A percentile compares a stretch with the other conserved stretches of the same genome.
phyloP scores from a whole-genome alignment of 192 early-diverging fungal genomes.

The Coemansia asiatica region DNA sequence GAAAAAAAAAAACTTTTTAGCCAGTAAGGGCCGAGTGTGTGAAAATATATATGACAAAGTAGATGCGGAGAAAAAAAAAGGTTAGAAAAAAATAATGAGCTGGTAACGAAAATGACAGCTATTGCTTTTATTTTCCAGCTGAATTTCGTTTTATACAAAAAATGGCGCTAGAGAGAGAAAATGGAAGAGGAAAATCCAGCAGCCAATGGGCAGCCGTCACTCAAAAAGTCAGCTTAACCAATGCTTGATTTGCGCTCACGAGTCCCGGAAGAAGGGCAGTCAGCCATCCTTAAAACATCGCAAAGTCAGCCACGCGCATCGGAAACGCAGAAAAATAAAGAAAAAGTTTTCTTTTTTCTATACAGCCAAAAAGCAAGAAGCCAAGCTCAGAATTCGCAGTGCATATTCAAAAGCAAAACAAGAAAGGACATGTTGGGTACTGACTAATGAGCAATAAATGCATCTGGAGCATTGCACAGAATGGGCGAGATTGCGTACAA shows the following conservation, averaged over 20 bases:
- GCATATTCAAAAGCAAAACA: no score
- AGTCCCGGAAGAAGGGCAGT: neutral
- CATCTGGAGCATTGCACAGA: no score
- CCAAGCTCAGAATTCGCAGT: no score
- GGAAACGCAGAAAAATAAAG: no score
- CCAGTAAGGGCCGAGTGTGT: slow-evolving; percentile 17
- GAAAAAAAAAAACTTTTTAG: neutral
- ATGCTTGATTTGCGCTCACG: slow-evolving; percentile 1
- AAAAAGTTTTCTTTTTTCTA: no score
- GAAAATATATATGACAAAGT: slow-evolving; percentile 4
- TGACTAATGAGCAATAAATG: no score
- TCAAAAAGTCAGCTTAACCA: neutral
- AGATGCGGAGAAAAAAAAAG: slow-evolving; percentile 22
- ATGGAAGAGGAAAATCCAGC: neutral
- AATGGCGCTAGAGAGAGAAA: neutral
- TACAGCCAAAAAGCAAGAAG: no score
- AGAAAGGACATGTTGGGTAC: no score
- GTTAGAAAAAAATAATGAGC: slow-evolving; percentile 5
- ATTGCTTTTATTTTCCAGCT: neutral
- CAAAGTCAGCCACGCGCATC: no score
- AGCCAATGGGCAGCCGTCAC: neutral
- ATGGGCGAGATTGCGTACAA: no score
- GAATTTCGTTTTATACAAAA: slow-evolving; percentile 24
- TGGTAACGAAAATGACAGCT: neutral
- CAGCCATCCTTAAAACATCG: neutral